phyloP scores from a whole-genome alignment of 768 basidiomycete species.

The Fistulinella prunicolor region DNA sequence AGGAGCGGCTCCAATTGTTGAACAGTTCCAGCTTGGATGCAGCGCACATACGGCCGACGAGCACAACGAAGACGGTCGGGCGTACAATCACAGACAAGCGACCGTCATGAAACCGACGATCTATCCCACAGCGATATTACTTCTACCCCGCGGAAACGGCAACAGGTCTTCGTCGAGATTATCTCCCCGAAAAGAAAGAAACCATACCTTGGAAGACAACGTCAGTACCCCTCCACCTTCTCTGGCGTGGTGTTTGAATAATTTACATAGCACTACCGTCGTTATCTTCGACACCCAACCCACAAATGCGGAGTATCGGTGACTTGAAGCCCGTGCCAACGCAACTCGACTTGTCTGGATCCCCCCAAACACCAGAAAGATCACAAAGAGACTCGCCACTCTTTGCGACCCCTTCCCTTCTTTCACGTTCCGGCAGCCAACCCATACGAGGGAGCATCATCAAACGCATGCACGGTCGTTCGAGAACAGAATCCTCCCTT shows the following conservation, averaged over 20 bases:
- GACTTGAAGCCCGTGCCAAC: neutral
- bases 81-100: too few relatives aligned
- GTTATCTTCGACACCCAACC: too few relatives aligned
- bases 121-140: constrained; percentile 1
- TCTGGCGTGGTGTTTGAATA: too few relatives aligned
- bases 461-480: constrained; percentile 70
- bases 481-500: constrained; percentile 59
- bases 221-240: too few relatives aligned
- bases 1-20: too few relatives aligned
- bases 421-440: constrained; percentile 28
- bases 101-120: neutral
- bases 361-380: constrained; percentile 10
- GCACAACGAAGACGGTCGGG: constrained; percentile 12
- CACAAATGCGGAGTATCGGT: too few relatives aligned
- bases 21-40: constrained; percentile 28
- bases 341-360: neutral
- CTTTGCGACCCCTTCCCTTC: too few relatives aligned
- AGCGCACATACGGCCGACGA: constrained; percentile 37
- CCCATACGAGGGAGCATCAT: constrained; percentile 45
- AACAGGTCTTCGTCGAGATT: constrained; percentile 32
- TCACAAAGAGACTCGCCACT: constrained; percentile 42
- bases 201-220: neutral
- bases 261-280: too few relatives aligned
- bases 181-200: constrained; percentile 11
- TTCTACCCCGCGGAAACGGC: constrained; percentile 29